Base-by-base conservation (phyloP, 2,329 filamentous ascomycete species). In the Phyllosticta citribraziliensis region DNA sequence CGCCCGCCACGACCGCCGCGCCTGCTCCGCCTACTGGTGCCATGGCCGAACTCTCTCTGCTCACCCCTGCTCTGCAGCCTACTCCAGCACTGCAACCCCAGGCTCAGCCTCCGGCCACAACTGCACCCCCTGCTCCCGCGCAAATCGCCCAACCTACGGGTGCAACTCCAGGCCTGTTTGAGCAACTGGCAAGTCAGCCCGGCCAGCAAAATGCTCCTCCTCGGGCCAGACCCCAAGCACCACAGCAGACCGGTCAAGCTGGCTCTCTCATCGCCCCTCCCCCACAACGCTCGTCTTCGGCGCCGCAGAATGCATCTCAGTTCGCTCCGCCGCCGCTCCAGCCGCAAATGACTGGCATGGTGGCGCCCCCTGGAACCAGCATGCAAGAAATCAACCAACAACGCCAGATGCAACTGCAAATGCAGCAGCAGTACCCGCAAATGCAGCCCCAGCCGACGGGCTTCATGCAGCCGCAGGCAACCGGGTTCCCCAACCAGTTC, bases 261-360 rank as follows among this genome's bases (percentile, higher is more conserved):
- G 79, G 83, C 50, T 84, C 84, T 19, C 79, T 96, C 47, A 83
- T 92, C 64, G 83, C 87, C 56, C 91, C 91, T 8, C 91, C 89
- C 19, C 91, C 91, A 11, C 83, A 86, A 58, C 83, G 94, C 63
- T 88, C 94, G 8, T 81, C 94, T 12, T 97, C 93, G 51, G 93
- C 94, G 50, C 93, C 94, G 25, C 88, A 91, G 71, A 88, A 91
- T 59, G 56, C 70, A 50, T 70, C 85, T 85, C 54, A 91, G 82
- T 72, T 82, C 80, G 4, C 94, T 95, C 72, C 82, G 83, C 8
- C 83, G 56, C 86, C 89, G 17, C 75, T 97, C 66, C 87, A 92
- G 71, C 86, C 91, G 58, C 93, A 97, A 71, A 83, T 92, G 73
- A 97, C 94, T 5, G 91, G 93, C 9, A 80, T 83, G 59, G 79